Base-by-base conservation (phyloP, 1,284 basidiomycete species). In the Tranzscheliella williamsii region DNA sequence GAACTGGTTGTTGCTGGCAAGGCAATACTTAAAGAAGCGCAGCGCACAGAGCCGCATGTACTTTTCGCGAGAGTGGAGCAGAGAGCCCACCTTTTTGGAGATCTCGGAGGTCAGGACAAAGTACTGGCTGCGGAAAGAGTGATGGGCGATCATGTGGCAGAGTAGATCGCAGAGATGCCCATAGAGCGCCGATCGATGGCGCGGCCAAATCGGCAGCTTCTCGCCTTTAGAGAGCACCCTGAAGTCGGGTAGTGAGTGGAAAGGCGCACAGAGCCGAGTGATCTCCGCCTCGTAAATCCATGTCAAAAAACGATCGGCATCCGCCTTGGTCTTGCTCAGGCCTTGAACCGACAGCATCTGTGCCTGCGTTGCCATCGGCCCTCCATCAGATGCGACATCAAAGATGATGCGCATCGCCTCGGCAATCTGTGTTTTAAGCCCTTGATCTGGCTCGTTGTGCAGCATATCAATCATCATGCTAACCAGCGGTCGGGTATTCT, bases 391-490 rank as follows among this genome's bases (percentile, higher is more conserved):
- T 12, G 39, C 48, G 7, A 81, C 79, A 68, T 97, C 93, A 70
- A 97, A 79, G 78, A 95, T 82, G 42, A 87, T 83, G 78, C 87
- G 87, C 69, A 97, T 75, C n/a, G 89, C 87, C 78, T 98, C 94
- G 1, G 89, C 87, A 40, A 96, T 83, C 76, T 94, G 90, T 74
- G 88, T 88, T 79, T 95, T 90, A 42, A 96, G 83, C 2, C 91
- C 91, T 64, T 91, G 74, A 71, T 98, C 91, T 54, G 83, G 83
- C 41, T 62, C 51, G 50, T 83, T 81, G 24, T 87, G 85, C 79
- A 97, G 81, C 40, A 92, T 81, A 65, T 84, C 82, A 78, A 90
- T 83, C 29, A 75, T 60, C 42, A 69, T 54, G 27, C 63, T 56
- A 21, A 73, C 32, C 32, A 76, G 42, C 7, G 73, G 49, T 16